Base-by-base conservation (phyloP, 345 rosid genomes). In the Gossypium herbaceum region DNA sequence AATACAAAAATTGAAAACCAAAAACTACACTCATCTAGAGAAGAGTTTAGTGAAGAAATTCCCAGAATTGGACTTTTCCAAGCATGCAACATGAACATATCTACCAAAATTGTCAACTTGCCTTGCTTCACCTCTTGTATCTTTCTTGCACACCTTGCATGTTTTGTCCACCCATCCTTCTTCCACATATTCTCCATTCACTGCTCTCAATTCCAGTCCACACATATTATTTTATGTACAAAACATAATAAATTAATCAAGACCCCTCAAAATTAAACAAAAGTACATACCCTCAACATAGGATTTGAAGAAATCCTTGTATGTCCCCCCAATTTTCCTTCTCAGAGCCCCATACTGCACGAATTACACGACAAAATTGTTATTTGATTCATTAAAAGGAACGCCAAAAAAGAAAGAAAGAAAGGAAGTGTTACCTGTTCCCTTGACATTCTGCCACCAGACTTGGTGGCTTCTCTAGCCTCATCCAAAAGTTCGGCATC, bases 121-220 rank as follows among this genome's bases (percentile, higher is more conserved):
- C 58, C 97, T 86, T 34, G 89, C 75, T 20, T 92, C 97, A 2
- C 93, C 94, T 76, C 76, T 78, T 1, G 97, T 92, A 69, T 94
- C 97, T 66, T 92, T 90, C 85, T 90, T 94, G 89, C 94, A 94
- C 9, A 90, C 82, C 82, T 84, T 92, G 89, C 98, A 92, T 22
- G 94, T 89, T 82, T 89, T 94, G 88, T 92, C 97, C 19, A 94
- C 96, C 98, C 98, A 94, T 7, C 98, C 72, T 58, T 84, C 83
- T 74, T 84, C 87, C 83, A 81, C 87, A 69, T 82, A 83, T 63
- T 88, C 34, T 25, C 98, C 97, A 68, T 94, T 94, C 87, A 94
- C 97, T 91, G 45, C 50, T 44, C 69, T 12, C 63, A 25, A 11
- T 59, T 52, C 5, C 56, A 5, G 56, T 52, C 56, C 56, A 52